Base-by-base conservation (phyloP, 2,329 filamentous ascomycete genomes). In the Fusarium tuaranense region DNA sequence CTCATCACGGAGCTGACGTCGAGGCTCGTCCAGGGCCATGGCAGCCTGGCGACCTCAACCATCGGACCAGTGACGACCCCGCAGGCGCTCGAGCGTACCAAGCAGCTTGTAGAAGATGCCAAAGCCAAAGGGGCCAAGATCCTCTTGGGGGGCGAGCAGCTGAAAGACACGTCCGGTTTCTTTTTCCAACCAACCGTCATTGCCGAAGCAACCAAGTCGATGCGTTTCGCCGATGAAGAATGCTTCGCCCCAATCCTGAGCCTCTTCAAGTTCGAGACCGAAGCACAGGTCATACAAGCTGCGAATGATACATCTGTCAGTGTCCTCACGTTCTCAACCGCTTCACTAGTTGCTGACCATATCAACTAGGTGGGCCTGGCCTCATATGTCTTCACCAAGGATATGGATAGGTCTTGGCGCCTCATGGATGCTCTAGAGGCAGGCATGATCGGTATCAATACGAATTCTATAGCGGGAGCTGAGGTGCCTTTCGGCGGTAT, bases 171-270 rank as follows among this genome's bases (percentile, higher is more conserved):
- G 25, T 13, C 22, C 78, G 88, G 88, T 0, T 90, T 90, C 74
- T 90, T 88, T 80, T 87, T 90, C 82, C 87, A 89, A 74, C 78
- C 83, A 34, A 84, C 34, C 13, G 57, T 68, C 48, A 14, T 68
- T 18, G 39, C 59, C 22, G 20, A 63, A 5, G 51, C 51, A 39
- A 62, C 32, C 16, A 22, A 27, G 36, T 48, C 38, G 12, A 68
- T 63, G 65, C 25, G n/a, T 25, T 38, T 63, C 13, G 59, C 25
- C 38, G 10, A 16, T 9, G 65, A 68, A 34, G 65, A 68, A 36
- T 32, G 25, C 8, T 51, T 63, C 58, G 57, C n/a, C 7, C 59
- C 67, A 20, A 22, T 51, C 46, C 27, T 22, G 22, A 27, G 46
- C 14, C 46, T 51, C 7, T 51, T 51, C 46, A 51, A 30, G 46